Percentiles rank a stretch among this genome's conserved stretches.
Evolutionary conservation across 768 basidiomycete species (phyloP).

Genomic region (Auriscalpium vulgare): DNA sequence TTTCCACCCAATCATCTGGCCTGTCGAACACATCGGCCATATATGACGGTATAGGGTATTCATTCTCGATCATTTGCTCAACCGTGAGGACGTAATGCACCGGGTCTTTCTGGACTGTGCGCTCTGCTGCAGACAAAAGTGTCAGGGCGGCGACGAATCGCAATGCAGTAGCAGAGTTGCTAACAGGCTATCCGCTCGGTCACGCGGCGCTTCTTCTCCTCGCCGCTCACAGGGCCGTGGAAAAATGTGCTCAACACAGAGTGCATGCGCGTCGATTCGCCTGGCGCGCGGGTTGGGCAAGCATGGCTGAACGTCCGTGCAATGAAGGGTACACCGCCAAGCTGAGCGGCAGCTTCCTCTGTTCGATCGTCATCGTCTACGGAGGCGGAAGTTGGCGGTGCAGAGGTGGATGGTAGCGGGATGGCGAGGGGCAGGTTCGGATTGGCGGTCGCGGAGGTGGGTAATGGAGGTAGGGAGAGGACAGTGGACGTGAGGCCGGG

Average conservation of each 20-base stretch:
- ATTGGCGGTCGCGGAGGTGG: conserved; percentile 57
- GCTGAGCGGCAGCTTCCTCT: conserved; percentile 13
- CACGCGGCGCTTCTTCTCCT: conserved; percentile 68
- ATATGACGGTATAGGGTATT: conserved; percentile 85
- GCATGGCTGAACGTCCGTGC: conserved; percentile 84
- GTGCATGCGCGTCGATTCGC: conserved; percentile 79
- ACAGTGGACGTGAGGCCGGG: conserved; percentile 78
- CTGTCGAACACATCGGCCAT: conserved; percentile 64
- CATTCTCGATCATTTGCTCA: conserved; percentile 90
- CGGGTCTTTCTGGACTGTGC: conserved; percentile 54
- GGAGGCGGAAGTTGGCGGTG: neutral
- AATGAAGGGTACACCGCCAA: conserved; percentile 50
- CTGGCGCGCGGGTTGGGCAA: conserved; percentile 88
- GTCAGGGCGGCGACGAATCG: neutral
- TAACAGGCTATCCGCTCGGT: conserved; percentile 34
- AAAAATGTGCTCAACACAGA: conserved; percentile 81
- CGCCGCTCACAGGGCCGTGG: conserved; percentile 66
- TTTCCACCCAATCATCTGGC: conserved; percentile 75
- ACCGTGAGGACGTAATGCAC: conserved; percentile 64
- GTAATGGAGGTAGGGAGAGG: conserved; percentile 64
- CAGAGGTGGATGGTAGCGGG: conserved; percentile 32
- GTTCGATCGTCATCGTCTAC: conserved; percentile 6
- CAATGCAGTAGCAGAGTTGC: conserved; percentile 5
- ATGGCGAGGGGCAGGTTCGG: conserved; percentile 46
- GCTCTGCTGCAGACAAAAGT: conserved; percentile 38